Percentiles rank a stretch among this genome's conserved stretches.
These are phyloP conservation scores for Hymenotorrendiella dingleyae DNA, from an alignment of 2,329 filamentous ascomycete species.

Conservation along the genomic window DNA sequence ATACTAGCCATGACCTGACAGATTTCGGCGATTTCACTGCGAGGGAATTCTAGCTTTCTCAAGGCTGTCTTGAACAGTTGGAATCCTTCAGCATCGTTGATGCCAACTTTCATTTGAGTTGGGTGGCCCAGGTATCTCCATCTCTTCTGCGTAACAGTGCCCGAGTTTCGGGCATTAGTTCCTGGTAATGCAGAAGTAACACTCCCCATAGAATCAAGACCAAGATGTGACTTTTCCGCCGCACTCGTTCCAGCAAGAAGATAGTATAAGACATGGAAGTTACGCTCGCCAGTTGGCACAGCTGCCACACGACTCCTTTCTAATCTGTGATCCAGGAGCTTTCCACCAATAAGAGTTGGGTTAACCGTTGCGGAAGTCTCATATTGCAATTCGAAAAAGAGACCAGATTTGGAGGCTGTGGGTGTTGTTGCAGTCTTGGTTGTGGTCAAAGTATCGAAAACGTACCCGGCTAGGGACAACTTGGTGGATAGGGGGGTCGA, in stretches of 20 bases:
- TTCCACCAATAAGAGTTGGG: constrained; percentile 86
- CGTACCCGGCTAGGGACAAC: constrained; percentile 85
- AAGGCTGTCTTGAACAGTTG: constrained; percentile 96
- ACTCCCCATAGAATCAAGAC: constrained; percentile 36
- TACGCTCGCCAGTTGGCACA: constrained; percentile 91
- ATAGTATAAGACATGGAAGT: constrained; percentile 95
- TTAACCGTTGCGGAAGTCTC: constrained; percentile 80
- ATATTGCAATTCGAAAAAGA: constrained; percentile 96
- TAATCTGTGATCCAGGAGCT: constrained; percentile 86
- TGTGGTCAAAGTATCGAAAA: constrained; percentile 93
- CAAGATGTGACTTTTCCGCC: constrained; percentile 83
- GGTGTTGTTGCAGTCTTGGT: constrained; percentile 96
- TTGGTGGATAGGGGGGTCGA: constrained; percentile 91
- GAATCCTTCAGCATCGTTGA: constrained; percentile 93
- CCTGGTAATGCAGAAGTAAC: constrained; percentile 43
- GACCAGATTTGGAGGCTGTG: constrained; percentile 88
- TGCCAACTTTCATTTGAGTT: constrained; percentile 92
- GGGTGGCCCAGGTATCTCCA: constrained; percentile 97
- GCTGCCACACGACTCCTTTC: constrained; percentile 87
- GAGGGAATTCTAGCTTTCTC: constrained; percentile 87
- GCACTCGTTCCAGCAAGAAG: constrained; percentile 85
- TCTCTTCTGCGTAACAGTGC: constrained; percentile 54
- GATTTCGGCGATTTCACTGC: constrained; percentile 90
- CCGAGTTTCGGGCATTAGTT: constrained; percentile 41
- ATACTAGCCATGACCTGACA: constrained; percentile 92